A percentile compares a stretch with the other conserved stretches of the same genome.
Conservation (phyloP, 352 stramenopile species). For the Achlya hypogyna region DNA sequence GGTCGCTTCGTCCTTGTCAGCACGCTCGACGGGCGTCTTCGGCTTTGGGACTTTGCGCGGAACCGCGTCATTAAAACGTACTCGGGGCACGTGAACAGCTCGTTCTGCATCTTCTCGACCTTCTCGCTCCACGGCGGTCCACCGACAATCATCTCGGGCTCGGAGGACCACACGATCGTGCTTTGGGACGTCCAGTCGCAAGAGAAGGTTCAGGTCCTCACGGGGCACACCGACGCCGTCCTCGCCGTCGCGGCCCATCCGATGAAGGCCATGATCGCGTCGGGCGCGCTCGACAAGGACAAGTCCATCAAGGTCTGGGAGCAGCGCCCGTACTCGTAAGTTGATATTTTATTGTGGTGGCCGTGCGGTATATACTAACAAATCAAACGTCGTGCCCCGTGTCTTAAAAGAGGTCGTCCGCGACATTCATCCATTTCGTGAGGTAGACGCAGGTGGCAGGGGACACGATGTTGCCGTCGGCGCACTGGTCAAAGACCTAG, state of each 20-base stretch:
- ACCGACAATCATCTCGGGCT: slow-evolving; percentile 80
- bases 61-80: slow-evolving; percentile 58
- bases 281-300: slow-evolving; percentile 73
- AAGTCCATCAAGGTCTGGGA: slow-evolving; percentile 48
- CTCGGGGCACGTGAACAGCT: slow-evolving; percentile 62
- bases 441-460: slow-evolving; percentile 87
- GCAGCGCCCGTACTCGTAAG: not conserved
- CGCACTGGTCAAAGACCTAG: slow-evolving; percentile 84
- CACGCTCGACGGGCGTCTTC: slow-evolving; percentile 85
- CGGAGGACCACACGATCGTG: slow-evolving; percentile 87
- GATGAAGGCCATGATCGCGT: slow-evolving; percentile 45
- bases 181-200: slow-evolving; percentile 88
- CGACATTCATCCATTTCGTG: slow-evolving; percentile 85
- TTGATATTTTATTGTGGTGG: slow-evolving; percentile 4
- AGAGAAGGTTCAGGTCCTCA: slow-evolving; percentile 53
- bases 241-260: slow-evolving; percentile 82
- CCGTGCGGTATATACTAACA: not conserved
- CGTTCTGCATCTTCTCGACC: slow-evolving; percentile 80
- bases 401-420: slow-evolving; percentile 76
- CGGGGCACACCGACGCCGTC: slow-evolving; percentile 70
- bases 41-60: slow-evolving; percentile 83
- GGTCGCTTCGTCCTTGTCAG: slow-evolving; percentile 88
- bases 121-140: slow-evolving; percentile 57
- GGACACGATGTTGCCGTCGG: slow-evolving; percentile 86
- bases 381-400: not conserved